Evolutionary conservation across 1,284 basidiomycete species (phyloP).

Genomic region (Tilletia walkeri): DNA sequence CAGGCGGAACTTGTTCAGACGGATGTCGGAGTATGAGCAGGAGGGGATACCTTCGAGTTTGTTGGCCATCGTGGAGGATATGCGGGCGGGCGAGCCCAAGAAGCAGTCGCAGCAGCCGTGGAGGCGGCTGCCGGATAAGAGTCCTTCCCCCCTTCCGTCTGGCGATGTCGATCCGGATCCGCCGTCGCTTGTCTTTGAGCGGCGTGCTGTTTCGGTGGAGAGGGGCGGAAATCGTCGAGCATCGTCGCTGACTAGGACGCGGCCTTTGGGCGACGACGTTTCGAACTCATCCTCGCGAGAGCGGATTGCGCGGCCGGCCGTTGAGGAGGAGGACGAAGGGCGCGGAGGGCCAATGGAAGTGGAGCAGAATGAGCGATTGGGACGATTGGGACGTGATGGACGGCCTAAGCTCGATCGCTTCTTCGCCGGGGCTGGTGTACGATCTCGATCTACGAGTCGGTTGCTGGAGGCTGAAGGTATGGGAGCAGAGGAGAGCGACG

Average conservation of each 20-base stretch:
- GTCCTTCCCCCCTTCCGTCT: not conserved
- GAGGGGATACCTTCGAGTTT: not conserved
- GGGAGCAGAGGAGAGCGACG: not conserved
- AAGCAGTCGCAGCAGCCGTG: conserved; percentile 3
- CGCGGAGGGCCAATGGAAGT: too few species aligned
- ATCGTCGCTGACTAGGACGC: not conserved
- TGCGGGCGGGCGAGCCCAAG: not conserved
- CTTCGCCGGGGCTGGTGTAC: too few species aligned
- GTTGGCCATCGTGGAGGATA: conserved; percentile 3
- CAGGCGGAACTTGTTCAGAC: not conserved
- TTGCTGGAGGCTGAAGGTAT: not conserved
- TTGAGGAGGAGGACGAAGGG: too few species aligned
- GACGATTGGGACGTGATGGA: too few species aligned
- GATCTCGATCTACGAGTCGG: too few species aligned
- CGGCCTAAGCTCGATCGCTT: too few species aligned
- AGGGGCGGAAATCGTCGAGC: not conserved
- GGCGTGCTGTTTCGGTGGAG: not conserved
- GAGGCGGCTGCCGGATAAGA: not conserved
- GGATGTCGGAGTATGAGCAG: not conserved
- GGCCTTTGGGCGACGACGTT: not conserved
- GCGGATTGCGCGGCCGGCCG: too few species aligned
- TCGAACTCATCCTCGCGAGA: not conserved
- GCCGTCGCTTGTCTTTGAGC: not conserved
- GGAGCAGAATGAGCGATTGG: too few species aligned
- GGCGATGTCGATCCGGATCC: not conserved